Conservation (phyloP, 2,329 filamentous ascomycete genomes). For the Aspergillus ustus region DNA sequence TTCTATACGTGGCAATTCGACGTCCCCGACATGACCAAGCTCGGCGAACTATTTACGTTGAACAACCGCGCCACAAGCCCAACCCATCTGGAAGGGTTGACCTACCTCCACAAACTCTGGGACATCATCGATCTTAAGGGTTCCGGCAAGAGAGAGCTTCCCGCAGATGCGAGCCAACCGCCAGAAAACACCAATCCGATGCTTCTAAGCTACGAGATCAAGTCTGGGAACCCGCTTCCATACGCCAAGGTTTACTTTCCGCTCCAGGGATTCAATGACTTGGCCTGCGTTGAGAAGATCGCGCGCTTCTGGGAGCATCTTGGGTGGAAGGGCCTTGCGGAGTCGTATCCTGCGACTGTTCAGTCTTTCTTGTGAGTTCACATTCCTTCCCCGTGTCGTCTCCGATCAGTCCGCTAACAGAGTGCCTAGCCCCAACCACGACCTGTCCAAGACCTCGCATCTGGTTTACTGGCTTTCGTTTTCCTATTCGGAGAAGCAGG, state of each 20-base stretch:
- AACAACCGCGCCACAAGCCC: not conserved
- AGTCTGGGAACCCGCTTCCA: not conserved
- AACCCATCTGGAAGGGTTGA: not conserved
- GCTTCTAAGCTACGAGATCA: slow-evolving; percentile 11
- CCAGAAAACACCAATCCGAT: not conserved
- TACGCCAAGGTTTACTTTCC: slow-evolving; percentile 9
- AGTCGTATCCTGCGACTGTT: not conserved
- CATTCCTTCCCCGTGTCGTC: too few relatives aligned
- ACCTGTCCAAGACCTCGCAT: slow-evolving; percentile 4
- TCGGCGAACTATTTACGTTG: not conserved
- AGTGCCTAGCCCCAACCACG: not conserved
- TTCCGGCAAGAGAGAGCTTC: not conserved
- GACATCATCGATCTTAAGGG: slow-evolving; percentile 1
- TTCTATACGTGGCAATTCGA: not conserved
- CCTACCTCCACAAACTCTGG: not conserved
- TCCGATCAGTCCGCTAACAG: not conserved
- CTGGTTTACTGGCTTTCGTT: slow-evolving; percentile 13
- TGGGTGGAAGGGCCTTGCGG: not conserved
- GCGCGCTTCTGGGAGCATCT: slow-evolving; percentile 4
- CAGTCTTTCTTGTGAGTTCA: not conserved
- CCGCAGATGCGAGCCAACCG: not conserved
- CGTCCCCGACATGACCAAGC: not conserved
- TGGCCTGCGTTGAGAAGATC: not conserved
- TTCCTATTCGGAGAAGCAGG: slow-evolving; percentile 10
- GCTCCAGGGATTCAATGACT: slow-evolving; percentile 9